A percentile compares a stretch with the other conserved stretches of the same genome.
These are phyloP conservation scores for Suillus subluteus DNA, from an alignment of 768 basidiomycete genomes.

Conservation along the genomic window DNA sequence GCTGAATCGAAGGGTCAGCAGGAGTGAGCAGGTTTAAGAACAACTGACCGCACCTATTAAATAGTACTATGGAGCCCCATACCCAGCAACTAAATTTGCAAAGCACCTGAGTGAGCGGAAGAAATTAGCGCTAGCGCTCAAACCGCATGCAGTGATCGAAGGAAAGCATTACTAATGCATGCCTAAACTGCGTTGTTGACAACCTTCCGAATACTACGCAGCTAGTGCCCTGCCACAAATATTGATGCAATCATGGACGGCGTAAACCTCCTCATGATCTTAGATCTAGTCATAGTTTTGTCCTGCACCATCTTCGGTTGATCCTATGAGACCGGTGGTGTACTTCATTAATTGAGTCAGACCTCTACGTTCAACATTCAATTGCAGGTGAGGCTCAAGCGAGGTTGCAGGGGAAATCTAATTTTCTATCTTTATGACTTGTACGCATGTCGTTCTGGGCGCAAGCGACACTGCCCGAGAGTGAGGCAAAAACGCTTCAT, in stretches of 20 bases:
- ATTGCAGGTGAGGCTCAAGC: not conserved
- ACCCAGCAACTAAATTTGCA: not conserved
- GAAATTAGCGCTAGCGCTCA: too few relatives aligned
- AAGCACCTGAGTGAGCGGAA: not conserved
- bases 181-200: not conserved
- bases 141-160: not conserved
- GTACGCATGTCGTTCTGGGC: too few relatives aligned
- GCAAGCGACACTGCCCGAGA: too few relatives aligned
- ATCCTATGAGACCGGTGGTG: not conserved
- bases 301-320: not conserved
- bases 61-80: not conserved
- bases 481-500: too few relatives aligned
- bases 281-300: not conserved
- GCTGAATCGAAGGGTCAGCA: not conserved
- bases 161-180: too few relatives aligned
- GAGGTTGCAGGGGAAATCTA: not conserved
- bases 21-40: not conserved
- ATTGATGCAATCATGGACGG: not conserved
- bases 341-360: not conserved
- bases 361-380: not conserved
- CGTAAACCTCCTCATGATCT: not conserved
- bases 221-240: not conserved
- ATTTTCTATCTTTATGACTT: not conserved
- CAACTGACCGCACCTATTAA: not conserved
- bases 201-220: too few relatives aligned